phyloP scores from a whole-genome alignment of 148 eudicot species.

The Polygonum maritimum region DNA sequence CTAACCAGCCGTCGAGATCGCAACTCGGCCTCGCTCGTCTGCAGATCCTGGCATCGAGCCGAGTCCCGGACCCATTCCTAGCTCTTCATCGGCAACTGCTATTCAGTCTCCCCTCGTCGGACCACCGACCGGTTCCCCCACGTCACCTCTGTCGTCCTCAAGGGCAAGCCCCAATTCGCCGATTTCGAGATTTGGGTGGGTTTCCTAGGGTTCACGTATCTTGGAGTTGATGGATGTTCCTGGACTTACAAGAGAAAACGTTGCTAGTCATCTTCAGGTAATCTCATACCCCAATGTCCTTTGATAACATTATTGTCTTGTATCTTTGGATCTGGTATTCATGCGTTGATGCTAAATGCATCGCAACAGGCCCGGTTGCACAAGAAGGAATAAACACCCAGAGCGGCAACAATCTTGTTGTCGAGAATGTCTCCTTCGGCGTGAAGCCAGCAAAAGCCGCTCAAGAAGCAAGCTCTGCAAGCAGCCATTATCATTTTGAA shows the following conservation, averaged over 20 bases:
- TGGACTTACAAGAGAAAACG: constrained; percentile 91
- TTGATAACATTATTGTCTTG: background rate
- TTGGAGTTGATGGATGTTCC: constrained; percentile 87
- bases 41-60: no score
- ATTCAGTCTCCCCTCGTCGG: no score
- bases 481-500: constrained; percentile 32
- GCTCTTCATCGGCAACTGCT: no score
- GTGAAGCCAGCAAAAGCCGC: constrained; percentile 47
- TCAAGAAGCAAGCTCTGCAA: constrained; percentile 36
- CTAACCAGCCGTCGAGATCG: no score
- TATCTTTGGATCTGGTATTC: background rate
- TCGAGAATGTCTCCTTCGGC: constrained; percentile 26
- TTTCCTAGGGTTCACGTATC: constrained; percentile 14
- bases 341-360: background rate
- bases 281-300: background rate
- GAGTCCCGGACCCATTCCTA: no score
- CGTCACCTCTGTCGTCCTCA: no score
- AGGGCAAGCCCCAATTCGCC: no score
- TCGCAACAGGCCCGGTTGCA: constrained; percentile 23
- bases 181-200: no score
- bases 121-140: no score
- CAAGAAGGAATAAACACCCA: constrained; percentile 25
- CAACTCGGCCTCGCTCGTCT: no score
- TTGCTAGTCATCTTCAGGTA: constrained; percentile 98
- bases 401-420: constrained; percentile 18